Conservation (phyloP, 2,329 filamentous ascomycete species). For the Claviceps cyperi region DNA sequence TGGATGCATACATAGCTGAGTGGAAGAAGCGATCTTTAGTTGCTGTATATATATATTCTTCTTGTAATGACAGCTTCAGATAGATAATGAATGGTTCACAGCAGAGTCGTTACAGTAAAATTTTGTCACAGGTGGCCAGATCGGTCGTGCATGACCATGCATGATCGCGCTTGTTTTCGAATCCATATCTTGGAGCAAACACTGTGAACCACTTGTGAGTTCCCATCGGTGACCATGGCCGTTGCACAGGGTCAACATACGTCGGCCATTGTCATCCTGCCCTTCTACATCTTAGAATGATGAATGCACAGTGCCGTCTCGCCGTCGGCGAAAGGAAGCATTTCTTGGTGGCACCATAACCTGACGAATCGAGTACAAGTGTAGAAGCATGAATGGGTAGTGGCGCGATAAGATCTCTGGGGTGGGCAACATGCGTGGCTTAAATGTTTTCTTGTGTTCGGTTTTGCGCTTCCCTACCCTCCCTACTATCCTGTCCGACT, state of each 20-base stretch:
- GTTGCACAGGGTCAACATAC: constrained; percentile 5
- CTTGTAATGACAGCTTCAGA: too few species aligned
- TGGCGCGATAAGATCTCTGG: constrained; percentile 32
- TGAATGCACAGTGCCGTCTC: too few species aligned
- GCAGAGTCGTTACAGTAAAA: too few species aligned
- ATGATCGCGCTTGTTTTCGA: too few species aligned
- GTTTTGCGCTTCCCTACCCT: neutral
- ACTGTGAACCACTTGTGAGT: neutral
- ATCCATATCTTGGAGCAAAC: neutral
- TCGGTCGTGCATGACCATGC: too few species aligned
- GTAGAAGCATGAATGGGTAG: constrained; percentile 27
- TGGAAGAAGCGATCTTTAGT: neutral
- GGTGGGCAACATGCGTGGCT: neutral
- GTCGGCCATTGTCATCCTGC: neutral
- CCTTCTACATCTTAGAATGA: too few species aligned
- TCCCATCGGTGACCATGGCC: neutral
- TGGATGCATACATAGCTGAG: neutral
- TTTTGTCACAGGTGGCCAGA: too few species aligned
- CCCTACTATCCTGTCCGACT: neutral
- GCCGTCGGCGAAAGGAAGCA: too few species aligned
- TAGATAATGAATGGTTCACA: too few species aligned
- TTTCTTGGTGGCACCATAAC: constrained; percentile 34
- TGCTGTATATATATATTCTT: neutral
- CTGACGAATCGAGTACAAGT: constrained; percentile 36
- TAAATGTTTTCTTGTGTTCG: neutral